Evolutionary conservation across 805 yeast species (phyloP).

Genomic region (Starmerella potacharoeniae): DNA sequence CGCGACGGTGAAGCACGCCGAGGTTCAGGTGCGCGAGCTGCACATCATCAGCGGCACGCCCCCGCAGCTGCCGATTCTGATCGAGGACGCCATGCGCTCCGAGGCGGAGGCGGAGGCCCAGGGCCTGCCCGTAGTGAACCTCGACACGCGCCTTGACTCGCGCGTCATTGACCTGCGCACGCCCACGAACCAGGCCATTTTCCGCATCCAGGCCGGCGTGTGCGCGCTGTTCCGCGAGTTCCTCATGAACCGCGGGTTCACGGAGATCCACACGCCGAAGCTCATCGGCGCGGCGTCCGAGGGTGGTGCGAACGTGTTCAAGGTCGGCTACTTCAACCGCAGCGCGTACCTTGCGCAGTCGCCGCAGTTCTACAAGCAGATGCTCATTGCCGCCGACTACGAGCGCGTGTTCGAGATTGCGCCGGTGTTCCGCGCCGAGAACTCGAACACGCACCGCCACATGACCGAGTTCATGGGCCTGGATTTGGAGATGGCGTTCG

Average conservation of each 20-base stretch:
- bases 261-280: slow-evolving; percentile 94
- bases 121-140: slow-evolving; percentile 85
- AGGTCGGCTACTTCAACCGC: slow-evolving; percentile 82
- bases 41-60: slow-evolving; percentile 79
- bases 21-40: slow-evolving; percentile 64
- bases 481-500: slow-evolving; percentile 96
- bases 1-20: slow-evolving; percentile 84
- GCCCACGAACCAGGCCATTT: slow-evolving; percentile 92
- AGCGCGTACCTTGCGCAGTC: slow-evolving; percentile 94
- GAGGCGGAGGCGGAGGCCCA: slow-evolving; percentile 75
- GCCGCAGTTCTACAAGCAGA: slow-evolving; percentile 96
- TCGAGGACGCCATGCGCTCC: slow-evolving; percentile 93
- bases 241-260: slow-evolving; percentile 52
- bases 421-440: slow-evolving; percentile 98
- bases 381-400: slow-evolving; percentile 94
- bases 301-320: slow-evolving; percentile 96
- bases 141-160: slow-evolving; percentile 90
- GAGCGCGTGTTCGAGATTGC: slow-evolving; percentile 94
- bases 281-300: slow-evolving; percentile 91
- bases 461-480: slow-evolving; percentile 97
- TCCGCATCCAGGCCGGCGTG: slow-evolving; percentile 86
- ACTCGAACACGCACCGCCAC: slow-evolving; percentile 98
- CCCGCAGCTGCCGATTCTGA: slow-evolving; percentile 78
- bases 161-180: slow-evolving; percentile 96
- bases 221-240: slow-evolving; percentile 83